Evolutionary conservation across 768 basidiomycete genomes (phyloP).

Genomic region (Leucocoprinus sp.): DNA sequence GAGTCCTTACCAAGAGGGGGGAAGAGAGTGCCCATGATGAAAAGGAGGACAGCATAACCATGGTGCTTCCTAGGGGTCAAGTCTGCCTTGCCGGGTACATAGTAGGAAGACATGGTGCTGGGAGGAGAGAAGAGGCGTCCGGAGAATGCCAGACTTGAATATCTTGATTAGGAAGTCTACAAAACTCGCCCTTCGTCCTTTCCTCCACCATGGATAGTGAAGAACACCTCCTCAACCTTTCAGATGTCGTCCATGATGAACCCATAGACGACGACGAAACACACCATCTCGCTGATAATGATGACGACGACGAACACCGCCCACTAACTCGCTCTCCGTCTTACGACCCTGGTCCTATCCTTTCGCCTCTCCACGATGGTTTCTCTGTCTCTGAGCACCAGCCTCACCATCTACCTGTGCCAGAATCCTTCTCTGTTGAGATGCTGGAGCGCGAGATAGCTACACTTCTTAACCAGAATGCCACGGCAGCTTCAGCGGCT

Average conservation of each 20-base stretch:
- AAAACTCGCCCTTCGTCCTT: conserved; percentile 8
- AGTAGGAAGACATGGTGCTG: conserved; percentile 25
- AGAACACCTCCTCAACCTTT: conserved; percentile 64
- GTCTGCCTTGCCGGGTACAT: conserved; percentile 42
- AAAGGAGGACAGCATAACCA: conserved; percentile 74
- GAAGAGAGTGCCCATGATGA: conserved; percentile 83
- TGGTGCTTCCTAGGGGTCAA: conserved; percentile 68
- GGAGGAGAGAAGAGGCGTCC: background rate
- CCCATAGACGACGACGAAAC: conserved; percentile 53
- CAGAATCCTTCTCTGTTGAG: conserved; percentile 56
- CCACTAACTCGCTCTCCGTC: conserved; percentile 15
- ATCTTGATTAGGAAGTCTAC: conserved; percentile 12
- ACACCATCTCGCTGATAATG: conserved; percentile 21
- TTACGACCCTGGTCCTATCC: conserved; percentile 27
- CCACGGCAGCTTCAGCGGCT: conserved; percentile 59
- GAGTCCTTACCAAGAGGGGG: background rate
- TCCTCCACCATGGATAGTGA: conserved; percentile 38
- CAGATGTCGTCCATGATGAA: conserved; percentile 81
- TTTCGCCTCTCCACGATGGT: conserved; percentile 30
- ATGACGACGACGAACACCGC: conserved; percentile 23
- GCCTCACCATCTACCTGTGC: conserved; percentile 26
- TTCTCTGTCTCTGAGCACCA: conserved; percentile 29
- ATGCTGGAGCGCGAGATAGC: conserved; percentile 75
- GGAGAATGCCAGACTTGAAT: conserved; percentile 2
- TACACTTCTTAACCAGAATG: conserved; percentile 65